phyloP scores from a whole-genome alignment of 2,329 filamentous ascomycete genomes.

The Phialocephala subalpina region DNA sequence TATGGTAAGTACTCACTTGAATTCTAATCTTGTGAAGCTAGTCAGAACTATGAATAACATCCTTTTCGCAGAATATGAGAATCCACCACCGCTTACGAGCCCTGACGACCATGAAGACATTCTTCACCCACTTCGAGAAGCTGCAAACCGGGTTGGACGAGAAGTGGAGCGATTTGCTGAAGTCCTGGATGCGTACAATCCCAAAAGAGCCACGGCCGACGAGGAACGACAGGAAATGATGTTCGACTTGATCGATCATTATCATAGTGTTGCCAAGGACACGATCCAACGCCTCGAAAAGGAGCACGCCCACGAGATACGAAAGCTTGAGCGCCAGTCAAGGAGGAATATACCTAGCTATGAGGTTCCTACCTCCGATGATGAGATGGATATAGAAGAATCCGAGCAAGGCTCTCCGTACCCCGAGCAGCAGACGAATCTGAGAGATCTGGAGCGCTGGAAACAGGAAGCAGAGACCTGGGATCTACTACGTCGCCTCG shows the following conservation, averaged over 20 bases:
- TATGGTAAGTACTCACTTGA: constrained; percentile 38
- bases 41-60: constrained; percentile 7
- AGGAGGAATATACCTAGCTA: constrained; percentile 48
- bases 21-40: not conserved
- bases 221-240: constrained; percentile 69
- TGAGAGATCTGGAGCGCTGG: constrained; percentile 67
- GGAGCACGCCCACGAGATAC: constrained; percentile 44
- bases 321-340: constrained; percentile 37
- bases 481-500: constrained; percentile 73
- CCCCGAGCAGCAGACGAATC: constrained; percentile 42
- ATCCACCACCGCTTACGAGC: constrained; percentile 42
- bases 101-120: constrained; percentile 53
- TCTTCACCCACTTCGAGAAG: constrained; percentile 67
- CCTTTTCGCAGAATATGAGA: constrained; percentile 32
- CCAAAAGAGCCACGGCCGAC: constrained; percentile 52
- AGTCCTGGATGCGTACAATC: constrained; percentile 79
- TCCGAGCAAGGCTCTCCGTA: constrained; percentile 51
- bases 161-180: constrained; percentile 91
- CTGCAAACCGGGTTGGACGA: constrained; percentile 74
- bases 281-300: constrained; percentile 54
- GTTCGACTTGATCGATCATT: constrained; percentile 72
- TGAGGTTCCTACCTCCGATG: constrained; percentile 39
- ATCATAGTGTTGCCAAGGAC: constrained; percentile 63
- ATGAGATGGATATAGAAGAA: constrained; percentile 55
- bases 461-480: constrained; percentile 90